These are phyloP conservation scores for Neolentinus lepideus DNA, from an alignment of 1,284 basidiomycete genomes.

Conservation along the genomic window DNA sequence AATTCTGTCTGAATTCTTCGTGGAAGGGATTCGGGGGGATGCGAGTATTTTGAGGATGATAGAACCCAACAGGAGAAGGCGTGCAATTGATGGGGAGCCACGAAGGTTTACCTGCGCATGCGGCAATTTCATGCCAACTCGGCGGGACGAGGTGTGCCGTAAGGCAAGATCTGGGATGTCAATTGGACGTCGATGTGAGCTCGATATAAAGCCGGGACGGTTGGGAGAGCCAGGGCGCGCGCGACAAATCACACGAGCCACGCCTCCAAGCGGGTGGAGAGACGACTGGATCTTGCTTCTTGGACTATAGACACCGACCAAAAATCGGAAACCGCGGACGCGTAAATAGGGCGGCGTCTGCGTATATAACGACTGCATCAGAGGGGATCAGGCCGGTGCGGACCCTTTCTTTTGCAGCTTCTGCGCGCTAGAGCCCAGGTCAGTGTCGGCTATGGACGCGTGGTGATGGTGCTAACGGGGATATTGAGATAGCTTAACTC, in stretches of 20 bases:
- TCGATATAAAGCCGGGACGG: background rate
- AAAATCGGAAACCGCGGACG: too few relatives aligned
- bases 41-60: background rate
- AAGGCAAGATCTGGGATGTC: conserved; percentile 1
- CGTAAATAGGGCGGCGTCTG: background rate
- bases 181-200: background rate
- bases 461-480: background rate
- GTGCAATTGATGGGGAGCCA: conserved; percentile 1
- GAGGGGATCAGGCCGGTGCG: background rate
- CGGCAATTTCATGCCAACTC: conserved; percentile 1
- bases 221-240: background rate
- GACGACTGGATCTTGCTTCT: background rate
- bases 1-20: background rate
- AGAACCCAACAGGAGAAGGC: background rate
- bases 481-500: background rate
- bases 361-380: background rate
- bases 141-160: background rate
- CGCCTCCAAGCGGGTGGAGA: background rate
- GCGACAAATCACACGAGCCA: background rate
- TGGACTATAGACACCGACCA: background rate
- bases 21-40: background rate
- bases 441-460: background rate
- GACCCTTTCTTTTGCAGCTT: background rate
- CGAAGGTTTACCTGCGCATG: background rate
- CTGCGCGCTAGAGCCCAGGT: background rate